Evolutionary conservation across 176 grass and related monocot genomes (phyloP), one percentile per base, ranked within the genome.

Genomic region (Avena eriantha): DNA sequence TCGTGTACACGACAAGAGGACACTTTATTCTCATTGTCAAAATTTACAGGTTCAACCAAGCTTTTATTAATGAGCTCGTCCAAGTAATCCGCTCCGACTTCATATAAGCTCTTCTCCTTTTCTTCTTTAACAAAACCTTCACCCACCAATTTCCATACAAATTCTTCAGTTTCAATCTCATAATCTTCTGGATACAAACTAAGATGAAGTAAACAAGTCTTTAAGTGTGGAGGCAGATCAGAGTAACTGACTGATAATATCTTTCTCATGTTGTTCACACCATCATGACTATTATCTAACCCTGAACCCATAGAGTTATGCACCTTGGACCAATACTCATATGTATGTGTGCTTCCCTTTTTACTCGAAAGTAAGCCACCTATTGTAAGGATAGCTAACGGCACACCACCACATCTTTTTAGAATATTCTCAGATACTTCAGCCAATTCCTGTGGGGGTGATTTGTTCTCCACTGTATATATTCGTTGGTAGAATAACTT

Each of bases 11-110:
- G 0, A 11, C 11, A 86, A 60, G 8, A 1, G 0, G 0, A 0
- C 1, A 0, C 26, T 1, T 19, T 45, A 0, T 49, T 50, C 0
- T 0, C 1, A 23, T 0, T 0, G 0, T 1, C 0, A 19, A 36
- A 0, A 2, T 17, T 0, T 5, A 0, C 2, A 3, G 19, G 8
- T 5, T 64, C 29, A 5, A 81, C 24, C 45, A 87, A 26, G 35
- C 56, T 54, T 65, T 35, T 87, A 2, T 81, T 81, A 17, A 81
- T 17, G 23, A 87, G 16, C 21, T 81, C 45, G 1, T 74, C 0
- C 0, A 53, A 22, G 34, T 53, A 74, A 2, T 1, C 21, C 26
- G 43, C 21, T 15, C 54, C 77, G 2, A 24, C 41, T 51, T 86
- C 67, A 15, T 41, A 31, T 0, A 80, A 14, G 2, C 9, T 3